Evolutionary conservation across 768 basidiomycete species (phyloP), one percentile per base, ranked within the genome.

Genomic region (Leccinum variicolor): DNA sequence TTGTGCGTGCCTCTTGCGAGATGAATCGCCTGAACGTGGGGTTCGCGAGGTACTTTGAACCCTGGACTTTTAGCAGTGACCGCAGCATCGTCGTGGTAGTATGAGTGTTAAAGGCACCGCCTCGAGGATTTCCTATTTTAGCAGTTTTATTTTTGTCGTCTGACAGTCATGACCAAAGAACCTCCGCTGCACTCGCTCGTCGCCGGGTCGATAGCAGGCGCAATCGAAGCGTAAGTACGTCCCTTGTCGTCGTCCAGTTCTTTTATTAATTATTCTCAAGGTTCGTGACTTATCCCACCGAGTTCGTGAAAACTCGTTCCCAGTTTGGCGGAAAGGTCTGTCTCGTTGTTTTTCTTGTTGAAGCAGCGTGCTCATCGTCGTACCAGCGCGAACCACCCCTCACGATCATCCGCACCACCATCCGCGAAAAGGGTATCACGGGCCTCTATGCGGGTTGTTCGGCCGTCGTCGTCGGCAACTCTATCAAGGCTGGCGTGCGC

Each of bases 391-490:
- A 93, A 66, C 74, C 86, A 2, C 92, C 90, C 0, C 73, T 94
- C 25, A 70, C 83, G 6, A 93, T 97, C 62, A 76, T 94, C 59
- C 78, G 78, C 47, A 80, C 85, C 28, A 98, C 95, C 0, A 56
- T 96, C 28, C 78, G 80, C 58, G 81, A 80, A 1, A 85, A 90
- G 60, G 97, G 97, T 9, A 63, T 97, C 14, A 69, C 71, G 0
- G 97, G 96, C 1, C 79, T 99, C n/a, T 99, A 99, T 64, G 91
- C 94, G 1, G 94, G 95, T 68, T 93, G 90, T 66, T 83, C 82
- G 19, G 96, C 97, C 0, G 81, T 98, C 15, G 84, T 98, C 6
- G 78, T 94, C 14, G 97, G 96, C 13, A 98, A 98, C 71, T 82
- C 95, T 0, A 69, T 84, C 63, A 99, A 99, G 77, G 97, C 97